Percentiles rank a stretch among this genome's conserved stretches.
Evolutionary conservation across 148 eudicot species (phyloP).

Genomic region (Rhododendron mucronatum): DNA sequence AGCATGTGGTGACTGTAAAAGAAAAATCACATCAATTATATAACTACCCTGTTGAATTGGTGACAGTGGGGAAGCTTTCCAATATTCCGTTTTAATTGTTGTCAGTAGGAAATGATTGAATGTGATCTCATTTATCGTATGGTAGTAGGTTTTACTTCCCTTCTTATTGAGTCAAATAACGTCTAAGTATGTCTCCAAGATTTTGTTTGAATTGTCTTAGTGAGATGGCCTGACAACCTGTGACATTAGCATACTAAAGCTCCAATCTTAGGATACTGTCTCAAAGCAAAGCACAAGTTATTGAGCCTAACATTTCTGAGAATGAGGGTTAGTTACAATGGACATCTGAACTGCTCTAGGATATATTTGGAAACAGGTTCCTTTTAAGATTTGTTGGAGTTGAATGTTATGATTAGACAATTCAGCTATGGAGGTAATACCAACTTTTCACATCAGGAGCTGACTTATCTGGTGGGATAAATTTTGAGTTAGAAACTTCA

Average conservation of each 20-base stretch:
- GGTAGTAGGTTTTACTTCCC: neutral
- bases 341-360: neutral
- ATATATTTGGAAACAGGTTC: neutral
- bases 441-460: neutral
- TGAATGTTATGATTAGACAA: neutral
- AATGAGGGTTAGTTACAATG: neutral
- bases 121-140: neutral
- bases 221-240: neutral
- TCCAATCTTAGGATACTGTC: neutral
- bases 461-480: neutral
- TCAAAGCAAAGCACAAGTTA: neutral
- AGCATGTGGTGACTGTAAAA: slow-evolving; percentile 27
- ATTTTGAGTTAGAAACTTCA: neutral
- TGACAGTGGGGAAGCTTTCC: slow-evolving; percentile 50
- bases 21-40: slow-evolving; percentile 27
- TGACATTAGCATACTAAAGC: neutral
- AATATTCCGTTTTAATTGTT: neutral
- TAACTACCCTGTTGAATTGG: slow-evolving; percentile 69
- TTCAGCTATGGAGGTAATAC: neutral
- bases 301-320: neutral
- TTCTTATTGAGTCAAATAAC: neutral
- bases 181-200: neutral
- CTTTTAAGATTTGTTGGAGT: neutral
- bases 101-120: neutral
- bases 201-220: neutral